These are phyloP conservation scores for Xylaria flabelliformis DNA, from an alignment of 495 filamentous ascomycete genomes.

Conservation along the genomic window DNA sequence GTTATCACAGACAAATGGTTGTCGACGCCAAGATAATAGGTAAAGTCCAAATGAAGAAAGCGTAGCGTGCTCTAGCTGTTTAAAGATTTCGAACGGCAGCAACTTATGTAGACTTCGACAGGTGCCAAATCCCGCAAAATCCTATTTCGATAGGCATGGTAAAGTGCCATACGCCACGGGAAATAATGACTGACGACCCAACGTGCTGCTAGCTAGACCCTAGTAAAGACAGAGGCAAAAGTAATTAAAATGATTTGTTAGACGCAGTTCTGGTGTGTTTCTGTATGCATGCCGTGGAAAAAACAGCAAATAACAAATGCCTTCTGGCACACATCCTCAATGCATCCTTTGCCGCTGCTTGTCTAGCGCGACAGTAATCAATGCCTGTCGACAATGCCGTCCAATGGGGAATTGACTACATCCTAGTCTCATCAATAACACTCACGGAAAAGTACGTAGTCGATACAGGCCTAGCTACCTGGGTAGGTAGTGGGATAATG, in stretches of 20 bases:
- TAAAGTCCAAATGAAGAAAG: not conserved
- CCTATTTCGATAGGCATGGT: not conserved
- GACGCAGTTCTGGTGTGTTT: not conserved
- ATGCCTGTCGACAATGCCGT: slow-evolving; percentile 32
- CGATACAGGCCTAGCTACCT: not conserved
- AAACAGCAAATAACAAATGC: not conserved
- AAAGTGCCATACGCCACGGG: slow-evolving; percentile 8
- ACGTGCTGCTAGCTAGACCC: not conserved
- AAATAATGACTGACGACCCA: slow-evolving; percentile 11
- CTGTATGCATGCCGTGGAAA: not conserved
- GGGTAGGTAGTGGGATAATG: not conserved
- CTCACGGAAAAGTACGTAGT: slow-evolving; percentile 16
- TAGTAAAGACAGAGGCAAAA: not conserved
- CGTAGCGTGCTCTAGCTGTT: not conserved
- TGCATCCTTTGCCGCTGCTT: slow-evolving; percentile 38
- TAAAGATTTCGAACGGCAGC: not conserved
- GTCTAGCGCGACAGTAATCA: slow-evolving; percentile 50
- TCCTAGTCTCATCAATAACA: slow-evolving; percentile 41
- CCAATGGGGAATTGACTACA: slow-evolving; percentile 38
- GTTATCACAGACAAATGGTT: slow-evolving; percentile 2
- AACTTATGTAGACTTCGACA: not conserved
- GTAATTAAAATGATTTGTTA: not conserved
- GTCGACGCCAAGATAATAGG: slow-evolving; percentile 4
- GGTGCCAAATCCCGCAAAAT: not conserved
- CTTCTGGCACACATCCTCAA: not conserved